Evolutionary conservation across 2,329 filamentous ascomycete species (phyloP).

Genomic region (Fusarium graminum): DNA sequence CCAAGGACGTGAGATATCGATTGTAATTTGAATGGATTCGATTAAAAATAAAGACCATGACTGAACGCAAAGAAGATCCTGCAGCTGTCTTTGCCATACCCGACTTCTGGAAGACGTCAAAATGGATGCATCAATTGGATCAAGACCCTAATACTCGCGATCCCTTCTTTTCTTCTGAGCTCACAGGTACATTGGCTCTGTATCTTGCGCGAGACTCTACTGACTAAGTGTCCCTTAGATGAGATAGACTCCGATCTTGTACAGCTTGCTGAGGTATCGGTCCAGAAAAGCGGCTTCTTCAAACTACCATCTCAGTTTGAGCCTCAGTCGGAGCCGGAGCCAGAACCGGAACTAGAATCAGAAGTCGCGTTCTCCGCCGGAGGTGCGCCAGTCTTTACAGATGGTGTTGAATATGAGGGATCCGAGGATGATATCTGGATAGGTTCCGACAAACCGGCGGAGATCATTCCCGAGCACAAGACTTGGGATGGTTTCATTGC

Average conservation of each 20-base stretch:
- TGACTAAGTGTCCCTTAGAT: constrained; percentile 21
- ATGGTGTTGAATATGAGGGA: constrained; percentile 24
- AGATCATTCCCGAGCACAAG: constrained; percentile 61
- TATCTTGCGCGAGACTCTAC: neutral
- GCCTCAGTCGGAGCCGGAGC: constrained; percentile 16
- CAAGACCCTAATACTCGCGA: constrained; percentile 32
- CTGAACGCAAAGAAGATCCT: constrained; percentile 58
- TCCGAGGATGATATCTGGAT: constrained; percentile 61
- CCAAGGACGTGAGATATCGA: constrained; percentile 22
- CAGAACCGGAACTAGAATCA: constrained; percentile 25
- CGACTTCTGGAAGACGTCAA: constrained; percentile 70
- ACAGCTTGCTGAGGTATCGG: constrained; percentile 37
- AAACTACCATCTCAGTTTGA: constrained; percentile 41
- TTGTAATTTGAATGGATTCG: constrained; percentile 4
- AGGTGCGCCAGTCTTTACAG: constrained; percentile 10
- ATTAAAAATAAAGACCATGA: constrained; percentile 46
- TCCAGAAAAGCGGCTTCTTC: constrained; percentile 52
- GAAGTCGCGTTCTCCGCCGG: constrained; percentile 20
- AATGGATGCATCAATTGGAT: constrained; percentile 57
- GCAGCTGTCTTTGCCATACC: constrained; percentile 73
- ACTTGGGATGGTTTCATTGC: constrained; percentile 79
- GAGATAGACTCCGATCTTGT: constrained; percentile 31
- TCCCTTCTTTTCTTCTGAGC: constrained; percentile 60
- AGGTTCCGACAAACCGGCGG: constrained; percentile 51
- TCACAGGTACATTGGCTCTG: constrained; percentile 49